These are phyloP conservation scores for Rhododendron mucronatum DNA, from an alignment of 148 eudicot species.

Conservation along the genomic window DNA sequence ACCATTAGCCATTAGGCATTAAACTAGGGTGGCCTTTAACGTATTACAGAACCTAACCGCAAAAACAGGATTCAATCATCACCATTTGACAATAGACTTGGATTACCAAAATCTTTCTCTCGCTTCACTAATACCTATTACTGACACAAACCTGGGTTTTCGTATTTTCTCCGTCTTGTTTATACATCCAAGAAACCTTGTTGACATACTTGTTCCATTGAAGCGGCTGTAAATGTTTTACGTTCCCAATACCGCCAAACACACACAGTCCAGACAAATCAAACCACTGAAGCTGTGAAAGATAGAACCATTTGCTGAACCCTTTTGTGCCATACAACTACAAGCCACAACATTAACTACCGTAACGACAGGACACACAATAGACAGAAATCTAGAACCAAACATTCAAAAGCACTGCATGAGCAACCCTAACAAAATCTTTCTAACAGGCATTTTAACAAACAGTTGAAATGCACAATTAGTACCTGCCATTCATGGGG, in stretches of 20 bases:
- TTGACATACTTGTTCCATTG: neutral
- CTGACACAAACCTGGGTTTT: neutral
- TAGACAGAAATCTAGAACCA: neutral
- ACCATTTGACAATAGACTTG: neutral
- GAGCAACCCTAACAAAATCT: neutral
- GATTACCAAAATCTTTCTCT: neutral
- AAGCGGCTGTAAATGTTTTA: neutral
- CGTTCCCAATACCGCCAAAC: neutral
- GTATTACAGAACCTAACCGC: neutral
- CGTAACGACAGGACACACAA: neutral
- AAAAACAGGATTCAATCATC: neutral
- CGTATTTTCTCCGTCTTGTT: neutral
- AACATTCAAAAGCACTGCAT: neutral
- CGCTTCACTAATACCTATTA: neutral
- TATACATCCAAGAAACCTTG: neutral
- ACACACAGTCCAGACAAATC: neutral
- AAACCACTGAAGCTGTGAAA: neutral
- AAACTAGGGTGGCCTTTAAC: neutral
- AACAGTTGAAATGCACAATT: slow-evolving; percentile 3
- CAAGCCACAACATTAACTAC: neutral
- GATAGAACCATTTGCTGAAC: neutral
- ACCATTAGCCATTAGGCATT: neutral
- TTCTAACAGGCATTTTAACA: slow-evolving; percentile 1
- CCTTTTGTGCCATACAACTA: neutral
- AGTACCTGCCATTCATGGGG: slow-evolving; percentile 34